Evolutionary conservation across 345 rosid genomes (phyloP).

Genomic region (Noccaea caerulescens): DNA sequence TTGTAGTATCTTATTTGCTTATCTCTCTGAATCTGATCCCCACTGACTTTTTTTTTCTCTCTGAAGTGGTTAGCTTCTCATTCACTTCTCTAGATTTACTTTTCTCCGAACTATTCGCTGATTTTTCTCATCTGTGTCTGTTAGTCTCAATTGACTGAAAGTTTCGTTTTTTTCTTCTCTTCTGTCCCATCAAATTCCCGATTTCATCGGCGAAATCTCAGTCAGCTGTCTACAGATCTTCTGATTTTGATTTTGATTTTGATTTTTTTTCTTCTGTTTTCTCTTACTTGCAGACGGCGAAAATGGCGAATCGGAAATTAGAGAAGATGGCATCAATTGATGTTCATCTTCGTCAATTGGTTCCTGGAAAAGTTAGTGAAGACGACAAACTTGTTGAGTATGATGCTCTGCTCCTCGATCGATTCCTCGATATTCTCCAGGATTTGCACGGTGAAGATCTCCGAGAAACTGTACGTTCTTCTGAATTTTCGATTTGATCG

Average conservation of each 20-base stretch:
- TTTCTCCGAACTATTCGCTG: constrained; percentile 18
- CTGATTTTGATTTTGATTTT: neutral
- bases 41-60: neutral
- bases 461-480: constrained; percentile 69
- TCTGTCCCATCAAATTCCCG: neutral
- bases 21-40: constrained; percentile 38
- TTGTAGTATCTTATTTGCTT: constrained; percentile 1
- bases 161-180: neutral
- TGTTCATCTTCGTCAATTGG: constrained; percentile 83
- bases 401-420: constrained; percentile 92
- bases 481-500: neutral
- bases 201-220: constrained; percentile 27
- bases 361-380: constrained; percentile 85
- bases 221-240: constrained; percentile 24
- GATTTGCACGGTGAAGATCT: constrained; percentile 97
- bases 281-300: constrained; percentile 32
- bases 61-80: constrained; percentile 26
- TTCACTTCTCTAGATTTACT: constrained; percentile 15
- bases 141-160: constrained; percentile 19
- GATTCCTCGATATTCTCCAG: constrained; percentile 94
- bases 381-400: constrained; percentile 95
- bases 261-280: neutral
- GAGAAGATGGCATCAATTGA: constrained; percentile 96
- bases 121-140: constrained; percentile 22
- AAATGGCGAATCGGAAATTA: constrained; percentile 62